These are phyloP conservation scores for Balamuthia mandrillaris DNA, from an alignment of 208 protist genomes.

Conservation along the genomic window DNA sequence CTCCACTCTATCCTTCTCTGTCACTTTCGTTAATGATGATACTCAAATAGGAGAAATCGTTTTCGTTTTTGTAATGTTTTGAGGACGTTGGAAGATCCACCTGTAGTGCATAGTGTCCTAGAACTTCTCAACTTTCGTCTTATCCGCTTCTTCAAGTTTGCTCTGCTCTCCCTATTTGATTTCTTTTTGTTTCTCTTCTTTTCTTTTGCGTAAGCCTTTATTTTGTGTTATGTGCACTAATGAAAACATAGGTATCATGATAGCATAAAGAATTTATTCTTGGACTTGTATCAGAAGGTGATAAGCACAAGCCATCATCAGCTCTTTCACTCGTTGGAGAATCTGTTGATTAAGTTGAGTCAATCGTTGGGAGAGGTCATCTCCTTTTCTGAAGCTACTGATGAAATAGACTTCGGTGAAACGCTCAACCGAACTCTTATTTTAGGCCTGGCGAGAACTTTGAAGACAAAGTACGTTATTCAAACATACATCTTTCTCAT, in stretches of 20 bases:
- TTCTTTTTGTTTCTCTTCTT: not conserved
- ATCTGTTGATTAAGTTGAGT: conserved; percentile 15
- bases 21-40: not conserved
- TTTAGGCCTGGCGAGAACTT: not conserved
- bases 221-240: not conserved
- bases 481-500: not conserved
- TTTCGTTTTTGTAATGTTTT: not conserved
- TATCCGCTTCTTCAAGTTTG: conserved; percentile 17
- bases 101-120: not conserved
- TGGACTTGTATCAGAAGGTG: not conserved
- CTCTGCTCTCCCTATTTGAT: not conserved
- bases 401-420: not conserved
- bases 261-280: not conserved
- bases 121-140: conserved; percentile 26
- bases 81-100: conserved; percentile 2
- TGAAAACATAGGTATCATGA: not conserved
- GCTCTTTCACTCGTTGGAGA: conserved; percentile 12
- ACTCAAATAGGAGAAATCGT: not conserved
- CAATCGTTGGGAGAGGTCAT: not conserved
- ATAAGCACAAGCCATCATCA: not conserved
- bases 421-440: conserved; percentile 1
- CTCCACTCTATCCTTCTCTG: not conserved
- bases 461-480: not conserved
- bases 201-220: not conserved
- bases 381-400: not conserved